A percentile compares a stretch with the other conserved stretches of the same genome.
Evolutionary conservation across 495 filamentous ascomycete species (phyloP).

Genomic region (Sphaerosporella brunnea): DNA sequence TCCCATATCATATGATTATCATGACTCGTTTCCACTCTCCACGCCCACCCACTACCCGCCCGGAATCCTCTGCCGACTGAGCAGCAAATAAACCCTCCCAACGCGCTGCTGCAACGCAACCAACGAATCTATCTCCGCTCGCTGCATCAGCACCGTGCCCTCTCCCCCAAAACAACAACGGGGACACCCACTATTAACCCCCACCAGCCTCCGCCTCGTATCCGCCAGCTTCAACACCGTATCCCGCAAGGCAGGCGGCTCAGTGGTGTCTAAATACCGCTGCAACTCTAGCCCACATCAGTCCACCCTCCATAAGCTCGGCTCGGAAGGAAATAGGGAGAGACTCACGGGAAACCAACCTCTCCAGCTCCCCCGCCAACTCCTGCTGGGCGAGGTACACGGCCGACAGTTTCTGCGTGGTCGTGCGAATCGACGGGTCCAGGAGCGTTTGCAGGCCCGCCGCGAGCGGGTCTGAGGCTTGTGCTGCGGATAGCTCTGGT

Average conservation of each 20-base stretch:
- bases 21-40: not conserved
- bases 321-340: too few relatives aligned
- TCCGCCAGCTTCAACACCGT: constrained; percentile 23
- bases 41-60: too few relatives aligned
- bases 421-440: constrained; percentile 21
- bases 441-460: constrained; percentile 20
- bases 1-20: not conserved
- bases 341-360: constrained; percentile 18
- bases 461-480: constrained; percentile 15
- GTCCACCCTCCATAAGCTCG: too few relatives aligned
- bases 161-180: not conserved
- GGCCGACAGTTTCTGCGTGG: constrained; percentile 20
- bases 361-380: constrained; percentile 18
- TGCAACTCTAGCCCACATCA: constrained; percentile 20
- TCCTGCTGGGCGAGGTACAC: constrained; percentile 24
- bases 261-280: constrained; percentile 22
- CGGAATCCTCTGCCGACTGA: constrained; percentile 23
- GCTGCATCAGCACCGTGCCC: not conserved
- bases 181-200: constrained; percentile 17
- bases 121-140: constrained; percentile 16
- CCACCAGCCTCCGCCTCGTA: constrained; percentile 17
- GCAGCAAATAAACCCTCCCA: constrained; percentile 22
- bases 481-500: constrained; percentile 14
- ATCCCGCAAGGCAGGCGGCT: constrained; percentile 18
- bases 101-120: constrained; percentile 19